phyloP scores from a whole-genome alignment of 78 protist genomes.

The Dictyostelium capitatum region DNA sequence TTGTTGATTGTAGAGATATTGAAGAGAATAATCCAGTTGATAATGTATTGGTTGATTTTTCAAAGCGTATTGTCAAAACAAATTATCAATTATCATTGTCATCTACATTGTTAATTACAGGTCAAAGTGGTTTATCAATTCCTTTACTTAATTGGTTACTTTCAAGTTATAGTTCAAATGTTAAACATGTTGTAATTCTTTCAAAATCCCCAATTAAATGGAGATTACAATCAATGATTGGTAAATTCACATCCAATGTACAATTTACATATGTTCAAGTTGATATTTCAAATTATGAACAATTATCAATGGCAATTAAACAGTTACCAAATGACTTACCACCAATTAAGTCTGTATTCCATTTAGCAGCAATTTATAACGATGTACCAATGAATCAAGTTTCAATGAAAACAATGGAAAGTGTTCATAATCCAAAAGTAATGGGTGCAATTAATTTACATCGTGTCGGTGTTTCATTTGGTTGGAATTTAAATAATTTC shows the following conservation, averaged over 20 bases:
- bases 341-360: conserved; percentile 70
- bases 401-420: background rate
- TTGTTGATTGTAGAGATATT: conserved; percentile 32
- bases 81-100: background rate
- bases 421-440: conserved; percentile 74
- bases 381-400: conserved; percentile 54
- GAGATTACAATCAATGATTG: conserved; percentile 17
- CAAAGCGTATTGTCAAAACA: background rate
- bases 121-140: conserved; percentile 61
- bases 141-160: conserved; percentile 40
- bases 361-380: conserved; percentile 69
- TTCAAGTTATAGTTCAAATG: background rate
- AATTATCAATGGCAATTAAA: background rate
- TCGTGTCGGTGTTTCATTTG: background rate
- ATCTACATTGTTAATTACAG: conserved; percentile 34
- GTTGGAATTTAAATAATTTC: conserved; percentile 61
- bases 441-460: conserved; percentile 83
- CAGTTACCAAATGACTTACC: conserved; percentile 1
- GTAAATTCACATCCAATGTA: background rate
- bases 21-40: background rate
- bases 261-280: conserved; percentile 2
- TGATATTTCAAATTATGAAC: conserved; percentile 25
- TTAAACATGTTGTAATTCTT: conserved; percentile 15
- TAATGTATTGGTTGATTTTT: background rate
- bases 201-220: conserved; percentile 36